A percentile compares a stretch with the other conserved stretches of the same genome.
Conservation (phyloP, 2,329 filamentous ascomycete genomes). For the Aspergillus cejpii region DNA sequence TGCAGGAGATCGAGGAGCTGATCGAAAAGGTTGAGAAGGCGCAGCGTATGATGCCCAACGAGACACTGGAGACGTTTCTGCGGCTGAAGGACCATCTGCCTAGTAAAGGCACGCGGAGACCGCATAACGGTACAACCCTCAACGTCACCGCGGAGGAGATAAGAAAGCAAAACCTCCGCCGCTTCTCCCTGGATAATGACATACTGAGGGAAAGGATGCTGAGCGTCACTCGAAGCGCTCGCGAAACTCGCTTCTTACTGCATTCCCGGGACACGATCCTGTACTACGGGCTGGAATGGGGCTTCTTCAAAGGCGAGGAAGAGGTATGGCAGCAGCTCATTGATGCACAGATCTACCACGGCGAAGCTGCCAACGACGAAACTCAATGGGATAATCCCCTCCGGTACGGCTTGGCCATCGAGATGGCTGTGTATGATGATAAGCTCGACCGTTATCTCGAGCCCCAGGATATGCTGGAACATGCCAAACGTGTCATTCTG, state of each 20-base stretch:
- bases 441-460: constrained; percentile 8
- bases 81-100: constrained; percentile 1
- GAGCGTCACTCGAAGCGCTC: constrained; percentile 12
- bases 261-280: constrained; percentile 14
- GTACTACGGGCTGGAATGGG: constrained; percentile 13
- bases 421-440: constrained; percentile 9
- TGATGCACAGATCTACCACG: constrained; percentile 9
- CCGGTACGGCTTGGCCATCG: constrained; percentile 12
- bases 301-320: constrained; percentile 8
- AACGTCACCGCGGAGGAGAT: constrained; percentile 13
- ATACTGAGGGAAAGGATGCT: constrained; percentile 13
- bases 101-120: neutral
- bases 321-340: constrained; percentile 7
- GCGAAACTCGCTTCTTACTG: constrained; percentile 16
- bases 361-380: constrained; percentile 11
- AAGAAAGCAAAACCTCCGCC: constrained; percentile 12
- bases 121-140: neutral
- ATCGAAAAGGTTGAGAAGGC: constrained; percentile 7
- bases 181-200: constrained; percentile 14
- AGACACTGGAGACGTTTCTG: neutral
- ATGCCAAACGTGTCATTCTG: constrained; percentile 9
- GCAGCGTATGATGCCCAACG: constrained; percentile 1
- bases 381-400: constrained; percentile 13
- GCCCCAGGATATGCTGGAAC: constrained; percentile 4
- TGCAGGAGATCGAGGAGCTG: constrained; percentile 9